Percentiles rank a stretch among this genome's conserved stretches.
These are phyloP conservation scores for Thelephora terrestris DNA, from an alignment of 1,284 basidiomycete species.

Conservation along the genomic window DNA sequence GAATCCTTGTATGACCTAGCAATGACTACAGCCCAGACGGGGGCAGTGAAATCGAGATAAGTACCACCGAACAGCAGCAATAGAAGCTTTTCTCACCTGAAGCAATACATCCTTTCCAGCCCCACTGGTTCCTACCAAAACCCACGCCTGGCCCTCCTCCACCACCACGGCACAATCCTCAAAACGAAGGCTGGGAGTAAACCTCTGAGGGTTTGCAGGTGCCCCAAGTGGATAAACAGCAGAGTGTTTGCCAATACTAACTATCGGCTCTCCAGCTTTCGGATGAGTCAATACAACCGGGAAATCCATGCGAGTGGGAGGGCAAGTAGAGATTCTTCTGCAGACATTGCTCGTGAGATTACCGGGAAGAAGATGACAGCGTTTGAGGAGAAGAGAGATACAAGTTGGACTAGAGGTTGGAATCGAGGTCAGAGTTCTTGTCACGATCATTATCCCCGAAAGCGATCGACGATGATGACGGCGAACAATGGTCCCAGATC, in stretches of 20 bases:
- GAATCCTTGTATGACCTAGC: conserved; percentile 53
- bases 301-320: not conserved
- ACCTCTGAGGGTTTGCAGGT: not conserved
- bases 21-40: not conserved
- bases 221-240: not conserved
- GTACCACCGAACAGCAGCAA: not conserved
- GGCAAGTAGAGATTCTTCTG: too few relatives aligned
- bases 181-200: not conserved
- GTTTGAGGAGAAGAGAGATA: too few relatives aligned
- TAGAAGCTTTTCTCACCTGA: not conserved
- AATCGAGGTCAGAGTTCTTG: too few relatives aligned
- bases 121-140: not conserved
- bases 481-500: too few relatives aligned
- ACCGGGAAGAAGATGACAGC: too few relatives aligned
- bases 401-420: too few relatives aligned
- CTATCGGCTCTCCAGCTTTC: not conserved
- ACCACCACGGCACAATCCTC: not conserved
- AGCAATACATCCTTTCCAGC: not conserved
- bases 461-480: too few relatives aligned
- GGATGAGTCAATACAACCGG: not conserved
- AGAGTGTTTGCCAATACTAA: not conserved
- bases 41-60: too few relatives aligned
- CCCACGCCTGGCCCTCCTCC: not conserved
- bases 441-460: too few relatives aligned
- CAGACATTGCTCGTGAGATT: too few relatives aligned